A percentile compares a stretch with the other conserved stretches of the same genome.
phyloP scores from a whole-genome alignment of 2,329 filamentous ascomycete genomes.

The Acarospora socialis region DNA sequence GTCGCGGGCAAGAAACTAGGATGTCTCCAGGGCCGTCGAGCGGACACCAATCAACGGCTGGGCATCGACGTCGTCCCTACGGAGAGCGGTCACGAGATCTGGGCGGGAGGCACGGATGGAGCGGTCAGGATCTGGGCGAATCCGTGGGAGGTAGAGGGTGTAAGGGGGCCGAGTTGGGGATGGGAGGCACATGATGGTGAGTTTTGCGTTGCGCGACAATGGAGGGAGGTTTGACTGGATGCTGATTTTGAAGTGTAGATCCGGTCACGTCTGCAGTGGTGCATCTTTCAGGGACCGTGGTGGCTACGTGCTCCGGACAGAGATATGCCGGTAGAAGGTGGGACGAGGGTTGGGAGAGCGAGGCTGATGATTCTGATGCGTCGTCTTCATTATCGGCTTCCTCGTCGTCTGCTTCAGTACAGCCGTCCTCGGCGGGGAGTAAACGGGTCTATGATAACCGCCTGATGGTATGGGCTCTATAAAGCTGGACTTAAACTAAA shows the following conservation, averaged over 20 bases:
- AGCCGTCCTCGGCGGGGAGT: background rate
- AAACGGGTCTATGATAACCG: constrained; percentile 27
- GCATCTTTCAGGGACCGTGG: constrained; percentile 32
- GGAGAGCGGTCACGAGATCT: constrained; percentile 35
- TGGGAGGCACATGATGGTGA: constrained; percentile 33
- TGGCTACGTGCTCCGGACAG: constrained; percentile 38
- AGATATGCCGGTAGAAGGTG: constrained; percentile 6
- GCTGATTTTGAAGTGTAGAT: constrained; percentile 22
- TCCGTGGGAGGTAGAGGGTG: constrained; percentile 27
- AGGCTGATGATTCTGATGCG: constrained; percentile 7
- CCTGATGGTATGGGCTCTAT: constrained; percentile 27
- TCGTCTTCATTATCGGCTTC: background rate
- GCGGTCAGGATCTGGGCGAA: constrained; percentile 36
- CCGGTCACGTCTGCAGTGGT: constrained; percentile 31
- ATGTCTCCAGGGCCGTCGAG: constrained; percentile 32
- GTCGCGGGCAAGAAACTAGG: constrained; percentile 37
- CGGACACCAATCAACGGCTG: constrained; percentile 40
- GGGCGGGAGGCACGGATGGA: constrained; percentile 46
- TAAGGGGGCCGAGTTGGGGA: constrained; percentile 28
- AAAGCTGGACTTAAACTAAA: too few relatives aligned
- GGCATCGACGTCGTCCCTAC: constrained; percentile 36
- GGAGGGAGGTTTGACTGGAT: background rate
- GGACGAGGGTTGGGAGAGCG: constrained; percentile 2
- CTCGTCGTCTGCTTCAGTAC: background rate
- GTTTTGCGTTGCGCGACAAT: constrained; percentile 7